These are phyloP conservation scores for Fusarium buxicola DNA, from an alignment of 2,329 filamentous ascomycete species.

Conservation along the genomic window DNA sequence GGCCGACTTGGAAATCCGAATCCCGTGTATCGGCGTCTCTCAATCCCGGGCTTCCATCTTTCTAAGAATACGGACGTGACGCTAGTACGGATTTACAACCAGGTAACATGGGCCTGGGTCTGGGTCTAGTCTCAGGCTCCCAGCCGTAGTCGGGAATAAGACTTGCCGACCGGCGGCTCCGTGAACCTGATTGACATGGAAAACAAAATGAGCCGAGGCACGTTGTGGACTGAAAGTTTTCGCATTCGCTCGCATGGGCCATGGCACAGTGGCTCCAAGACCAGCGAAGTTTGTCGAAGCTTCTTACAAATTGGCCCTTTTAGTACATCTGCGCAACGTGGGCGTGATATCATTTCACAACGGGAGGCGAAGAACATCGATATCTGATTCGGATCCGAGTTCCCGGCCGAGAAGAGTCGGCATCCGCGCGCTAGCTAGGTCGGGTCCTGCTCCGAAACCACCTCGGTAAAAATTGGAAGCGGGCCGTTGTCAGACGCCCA, in stretches of 20 bases:
- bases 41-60: conserved; percentile 1
- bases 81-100: neutral
- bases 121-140: neutral
- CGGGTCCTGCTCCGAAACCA: conserved; percentile 4
- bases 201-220: neutral
- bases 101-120: neutral
- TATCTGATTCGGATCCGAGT: conserved; percentile 28
- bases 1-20: conserved; percentile 25
- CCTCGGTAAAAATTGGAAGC: neutral
- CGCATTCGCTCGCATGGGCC: too few species aligned
- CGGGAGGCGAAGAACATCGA: neutral
- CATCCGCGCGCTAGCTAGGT: neutral
- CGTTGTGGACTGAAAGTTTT: neutral
- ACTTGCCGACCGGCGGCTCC: conserved; percentile 8
- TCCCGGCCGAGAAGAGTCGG: conserved; percentile 15
- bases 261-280: too few species aligned
- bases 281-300: neutral
- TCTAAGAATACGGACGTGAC: neutral
- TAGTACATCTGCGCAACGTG: neutral
- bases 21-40: conserved; percentile 3
- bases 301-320: neutral
- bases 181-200: neutral
- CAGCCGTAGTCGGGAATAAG: conserved; percentile 16
- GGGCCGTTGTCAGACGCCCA: neutral
- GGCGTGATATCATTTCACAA: neutral